Evolutionary conservation across 163 green algal species (phyloP).

Genomic region (Volvox carteri): DNA sequence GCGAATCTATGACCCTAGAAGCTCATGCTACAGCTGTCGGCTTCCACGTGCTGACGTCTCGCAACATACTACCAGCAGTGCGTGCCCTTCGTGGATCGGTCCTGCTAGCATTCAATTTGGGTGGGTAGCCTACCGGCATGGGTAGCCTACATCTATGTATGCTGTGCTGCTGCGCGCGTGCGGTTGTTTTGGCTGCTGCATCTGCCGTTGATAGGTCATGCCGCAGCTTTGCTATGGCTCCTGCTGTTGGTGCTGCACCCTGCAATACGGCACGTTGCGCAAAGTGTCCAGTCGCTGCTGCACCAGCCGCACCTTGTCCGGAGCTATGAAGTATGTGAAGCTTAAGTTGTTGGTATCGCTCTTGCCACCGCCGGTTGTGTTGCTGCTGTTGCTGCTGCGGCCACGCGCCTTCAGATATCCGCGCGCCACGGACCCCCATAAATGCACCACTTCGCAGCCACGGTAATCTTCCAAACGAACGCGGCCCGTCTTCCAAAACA

Average conservation of each 20-base stretch:
- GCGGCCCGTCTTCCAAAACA: neutral
- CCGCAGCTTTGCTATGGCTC: neutral
- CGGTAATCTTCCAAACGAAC: neutral
- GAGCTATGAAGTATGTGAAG: neutral
- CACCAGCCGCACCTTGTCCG: neutral
- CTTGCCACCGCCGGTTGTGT: no score
- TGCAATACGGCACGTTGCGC: conserved; percentile 13
- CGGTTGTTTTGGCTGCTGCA: neutral
- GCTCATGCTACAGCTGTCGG: no score
- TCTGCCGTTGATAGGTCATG: neutral
- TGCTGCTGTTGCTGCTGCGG: no score
- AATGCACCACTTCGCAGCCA: conserved; percentile 12
- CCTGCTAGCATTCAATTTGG: no score
- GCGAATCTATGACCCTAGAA: no score
- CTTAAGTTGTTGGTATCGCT: neutral
- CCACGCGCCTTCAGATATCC: conserved; percentile 14
- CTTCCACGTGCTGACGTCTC: no score
- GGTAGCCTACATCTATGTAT: no score
- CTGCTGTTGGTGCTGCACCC: neutral
- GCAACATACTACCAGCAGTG: no score
- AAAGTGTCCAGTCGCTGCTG: neutral
- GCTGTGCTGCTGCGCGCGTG: no score
- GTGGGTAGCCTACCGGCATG: no score
- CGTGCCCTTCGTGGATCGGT: no score
- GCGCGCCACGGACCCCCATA: conserved; percentile 13